Conservation (phyloP, 441 rosid genomes). For the Codiaeum variegatum region DNA sequence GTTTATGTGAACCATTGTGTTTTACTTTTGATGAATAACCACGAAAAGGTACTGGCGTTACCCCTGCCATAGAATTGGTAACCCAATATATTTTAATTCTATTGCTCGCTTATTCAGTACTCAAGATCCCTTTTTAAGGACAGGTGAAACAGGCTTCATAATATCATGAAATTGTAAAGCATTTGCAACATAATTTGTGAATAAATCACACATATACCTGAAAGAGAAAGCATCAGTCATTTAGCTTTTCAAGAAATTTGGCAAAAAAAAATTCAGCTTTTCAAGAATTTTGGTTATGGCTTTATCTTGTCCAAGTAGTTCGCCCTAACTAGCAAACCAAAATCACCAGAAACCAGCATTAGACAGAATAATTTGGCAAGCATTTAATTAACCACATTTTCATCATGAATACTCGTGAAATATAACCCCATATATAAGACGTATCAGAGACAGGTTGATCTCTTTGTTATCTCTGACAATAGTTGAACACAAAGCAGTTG, state of each 20-base stretch:
- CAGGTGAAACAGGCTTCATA: neutral
- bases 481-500: constrained; percentile 1
- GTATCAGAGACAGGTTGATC: constrained; percentile 4
- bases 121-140: neutral
- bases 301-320: neutral
- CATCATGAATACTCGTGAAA: neutral
- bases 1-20: no score
- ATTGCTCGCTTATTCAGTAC: no score
- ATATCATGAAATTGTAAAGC: neutral
- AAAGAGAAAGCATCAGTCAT: neutral
- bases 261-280: neutral
- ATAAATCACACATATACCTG: neutral
- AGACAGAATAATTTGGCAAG: neutral
- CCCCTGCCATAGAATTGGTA: no score
- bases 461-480: neutral
- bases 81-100: no score
- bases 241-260: neutral
- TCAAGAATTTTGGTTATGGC: neutral
- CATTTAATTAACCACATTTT: neutral
- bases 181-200: neutral
- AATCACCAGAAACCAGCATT: neutral
- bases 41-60: no score
- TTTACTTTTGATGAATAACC: no score
- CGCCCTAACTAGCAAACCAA: neutral
- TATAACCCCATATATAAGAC: neutral